A percentile compares a stretch with the other conserved stretches of the same genome.
Conservation (phyloP, 2,329 filamentous ascomycete genomes). For the Coniochaeta prunicola region DNA sequence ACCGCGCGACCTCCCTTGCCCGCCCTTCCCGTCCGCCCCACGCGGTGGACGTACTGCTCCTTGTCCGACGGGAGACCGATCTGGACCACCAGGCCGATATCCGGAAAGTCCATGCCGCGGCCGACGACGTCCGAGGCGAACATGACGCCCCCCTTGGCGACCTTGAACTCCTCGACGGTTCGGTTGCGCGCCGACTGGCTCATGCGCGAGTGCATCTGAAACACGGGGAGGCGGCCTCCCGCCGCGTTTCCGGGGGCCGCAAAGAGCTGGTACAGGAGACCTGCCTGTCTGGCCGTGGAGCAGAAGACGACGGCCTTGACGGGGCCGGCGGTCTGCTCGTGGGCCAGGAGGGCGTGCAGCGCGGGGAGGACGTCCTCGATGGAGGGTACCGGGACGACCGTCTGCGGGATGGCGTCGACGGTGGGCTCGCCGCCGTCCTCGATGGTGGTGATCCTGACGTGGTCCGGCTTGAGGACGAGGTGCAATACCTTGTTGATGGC, state of each 20-base stretch:
- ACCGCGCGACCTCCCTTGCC: conserved; percentile 17
- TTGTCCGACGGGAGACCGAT: conserved; percentile 43
- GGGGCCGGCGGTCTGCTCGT: conserved; percentile 32
- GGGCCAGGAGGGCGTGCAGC: conserved; percentile 49
- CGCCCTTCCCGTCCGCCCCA: conserved; percentile 34
- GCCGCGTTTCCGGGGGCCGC: conserved; percentile 18
- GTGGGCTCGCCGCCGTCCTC: conserved; percentile 67
- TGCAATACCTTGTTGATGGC: conserved; percentile 73
- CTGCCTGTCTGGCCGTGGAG: conserved; percentile 48
- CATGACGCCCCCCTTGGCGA: conserved; percentile 42
- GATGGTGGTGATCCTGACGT: conserved; percentile 78
- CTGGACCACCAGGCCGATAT: conserved; percentile 57
- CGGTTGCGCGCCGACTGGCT: conserved; percentile 40
- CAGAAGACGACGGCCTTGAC: conserved; percentile 87
- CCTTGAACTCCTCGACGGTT: conserved; percentile 58
- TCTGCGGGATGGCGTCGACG: conserved; percentile 69
- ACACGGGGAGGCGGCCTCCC: conserved; percentile 33
- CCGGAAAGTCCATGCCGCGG: conserved; percentile 56
- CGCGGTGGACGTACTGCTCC: conserved; percentile 55
- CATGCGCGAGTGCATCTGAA: conserved; percentile 43
- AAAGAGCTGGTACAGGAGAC: conserved; percentile 42
- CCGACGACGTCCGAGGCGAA: conserved; percentile 66
- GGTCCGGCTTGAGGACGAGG: conserved; percentile 59
- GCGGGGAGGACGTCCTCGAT: conserved; percentile 59
- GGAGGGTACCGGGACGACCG: conserved; percentile 58